Conservation (phyloP, 257 asterid species). For the Solanum medicagineum region DNA sequence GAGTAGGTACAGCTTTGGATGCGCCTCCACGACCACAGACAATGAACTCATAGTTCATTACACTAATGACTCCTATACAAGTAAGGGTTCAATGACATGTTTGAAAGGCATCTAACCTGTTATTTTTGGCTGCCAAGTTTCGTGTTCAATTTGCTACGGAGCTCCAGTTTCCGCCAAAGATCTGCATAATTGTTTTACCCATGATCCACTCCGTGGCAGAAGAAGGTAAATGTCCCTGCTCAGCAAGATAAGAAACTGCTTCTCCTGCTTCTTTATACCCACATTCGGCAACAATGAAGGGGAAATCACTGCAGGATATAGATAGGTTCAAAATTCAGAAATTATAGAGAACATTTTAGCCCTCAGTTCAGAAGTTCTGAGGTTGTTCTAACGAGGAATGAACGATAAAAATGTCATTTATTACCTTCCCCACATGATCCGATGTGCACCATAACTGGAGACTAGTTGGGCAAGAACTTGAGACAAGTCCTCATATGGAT, state of each 20-base stretch:
- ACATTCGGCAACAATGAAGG: constrained; percentile 57
- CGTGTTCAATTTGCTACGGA: neutral
- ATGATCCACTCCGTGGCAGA: constrained; percentile 57
- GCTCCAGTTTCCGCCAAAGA: constrained; percentile 28
- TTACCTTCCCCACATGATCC: constrained; percentile 93
- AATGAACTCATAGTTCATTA: neutral
- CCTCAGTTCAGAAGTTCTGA: neutral
- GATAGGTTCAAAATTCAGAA: neutral
- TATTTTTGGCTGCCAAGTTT: neutral
- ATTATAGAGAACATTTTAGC: neutral
- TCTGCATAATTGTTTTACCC: constrained; percentile 48
- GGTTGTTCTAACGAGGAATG: neutral
- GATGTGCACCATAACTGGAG: constrained; percentile 64
- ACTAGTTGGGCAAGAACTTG: constrained; percentile 32
- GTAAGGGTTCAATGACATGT: neutral
- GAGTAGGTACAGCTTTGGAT: neutral
- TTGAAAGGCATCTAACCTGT: neutral
- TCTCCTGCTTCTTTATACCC: constrained; percentile 74
- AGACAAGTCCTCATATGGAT: constrained; percentile 53
- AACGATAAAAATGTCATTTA: neutral
- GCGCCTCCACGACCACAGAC: neutral
- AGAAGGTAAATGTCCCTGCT: constrained; percentile 30
- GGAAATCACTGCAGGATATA: constrained; percentile 54
- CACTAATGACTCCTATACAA: neutral
- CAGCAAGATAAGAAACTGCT: constrained; percentile 28